A percentile compares a stretch with the other conserved stretches of the same genome.
Evolutionary conservation across 208 protist genomes (phyloP).

Genomic region (Sergeia podlipaevii): DNA sequence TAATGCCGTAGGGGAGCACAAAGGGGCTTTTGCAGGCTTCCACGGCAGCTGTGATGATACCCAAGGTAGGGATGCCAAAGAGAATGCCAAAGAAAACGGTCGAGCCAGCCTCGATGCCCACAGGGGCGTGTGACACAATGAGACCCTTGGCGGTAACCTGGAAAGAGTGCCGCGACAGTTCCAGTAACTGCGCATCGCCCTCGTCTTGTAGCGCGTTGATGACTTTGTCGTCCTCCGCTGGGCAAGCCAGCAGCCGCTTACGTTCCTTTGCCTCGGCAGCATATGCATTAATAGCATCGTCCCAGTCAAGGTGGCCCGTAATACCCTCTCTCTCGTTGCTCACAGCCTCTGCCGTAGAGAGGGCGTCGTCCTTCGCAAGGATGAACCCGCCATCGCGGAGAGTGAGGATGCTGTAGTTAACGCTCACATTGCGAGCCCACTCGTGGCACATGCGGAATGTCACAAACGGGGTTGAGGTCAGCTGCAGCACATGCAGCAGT

Average conservation of each 20-base stretch:
- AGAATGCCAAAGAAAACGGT: slow-evolving; percentile 71
- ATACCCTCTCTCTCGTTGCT: slow-evolving; percentile 10
- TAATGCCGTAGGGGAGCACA: slow-evolving; percentile 57
- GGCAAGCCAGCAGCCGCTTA: slow-evolving; percentile 15
- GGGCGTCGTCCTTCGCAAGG: slow-evolving; percentile 27
- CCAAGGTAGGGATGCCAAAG: slow-evolving; percentile 62
- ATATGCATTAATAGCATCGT: slow-evolving; percentile 29
- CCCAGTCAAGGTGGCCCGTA: slow-evolving; percentile 24
- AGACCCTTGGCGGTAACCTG: slow-evolving; percentile 63
- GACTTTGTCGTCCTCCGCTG: slow-evolving; percentile 26
- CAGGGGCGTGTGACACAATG: slow-evolving; percentile 57
- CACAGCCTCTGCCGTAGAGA: slow-evolving; percentile 33
- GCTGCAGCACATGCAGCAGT: slow-evolving; percentile 72
- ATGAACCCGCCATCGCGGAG: slow-evolving; percentile 69
- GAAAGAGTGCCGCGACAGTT: slow-evolving; percentile 8
- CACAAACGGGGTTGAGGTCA: slow-evolving; percentile 49
- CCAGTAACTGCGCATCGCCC: slow-evolving; percentile 14
- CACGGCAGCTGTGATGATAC: slow-evolving; percentile 59
- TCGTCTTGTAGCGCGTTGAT: slow-evolving; percentile 23
- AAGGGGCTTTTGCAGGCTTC: slow-evolving; percentile 65
- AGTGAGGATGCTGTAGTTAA: slow-evolving; percentile 50
- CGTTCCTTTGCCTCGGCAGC: slow-evolving; percentile 18
- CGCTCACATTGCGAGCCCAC: slow-evolving; percentile 45
- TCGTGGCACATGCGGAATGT: slow-evolving; percentile 71
- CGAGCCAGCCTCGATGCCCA: slow-evolving; percentile 47